These are phyloP conservation scores for Colletotrichum lindemuthianum DNA, from an alignment of 2,329 filamentous ascomycete genomes.

Conservation along the genomic window DNA sequence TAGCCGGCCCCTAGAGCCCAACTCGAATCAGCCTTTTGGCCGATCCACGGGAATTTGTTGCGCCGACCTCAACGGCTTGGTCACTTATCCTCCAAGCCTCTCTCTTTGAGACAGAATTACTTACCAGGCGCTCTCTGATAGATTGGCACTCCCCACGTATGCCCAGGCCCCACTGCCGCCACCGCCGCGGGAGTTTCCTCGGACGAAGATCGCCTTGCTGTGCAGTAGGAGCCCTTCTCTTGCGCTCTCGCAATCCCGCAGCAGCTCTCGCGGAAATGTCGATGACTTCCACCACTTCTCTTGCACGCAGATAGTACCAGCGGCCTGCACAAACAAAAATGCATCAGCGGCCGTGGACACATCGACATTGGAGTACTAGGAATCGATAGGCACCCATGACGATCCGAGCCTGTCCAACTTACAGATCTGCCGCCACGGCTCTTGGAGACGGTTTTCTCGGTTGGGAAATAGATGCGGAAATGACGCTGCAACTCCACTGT, in stretches of 20 bases:
- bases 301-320: conserved; percentile 85
- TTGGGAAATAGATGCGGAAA: conserved; percentile 85
- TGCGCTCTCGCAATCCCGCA: conserved; percentile 80
- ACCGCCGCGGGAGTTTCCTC: conserved; percentile 18
- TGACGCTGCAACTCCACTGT: conserved; percentile 51
- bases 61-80: conserved; percentile 2
- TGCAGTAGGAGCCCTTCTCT: conserved; percentile 83
- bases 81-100: neutral
- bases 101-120: conserved; percentile 43
- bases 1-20: conserved; percentile 74
- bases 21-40: conserved; percentile 33
- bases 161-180: conserved; percentile 67
- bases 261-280: conserved; percentile 75
- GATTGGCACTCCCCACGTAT: conserved; percentile 90
- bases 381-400: conserved; percentile 27
- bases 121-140: conserved; percentile 93
- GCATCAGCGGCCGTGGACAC: conserved; percentile 19
- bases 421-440: conserved; percentile 72
- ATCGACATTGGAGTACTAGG: conserved; percentile 20
- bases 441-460: conserved; percentile 70
- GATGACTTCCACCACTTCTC: conserved; percentile 75
- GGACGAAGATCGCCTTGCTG: conserved; percentile 77
- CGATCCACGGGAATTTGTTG: conserved; percentile 25
- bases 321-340: conserved; percentile 57
- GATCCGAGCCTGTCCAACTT: conserved; percentile 43